Base-by-base conservation (phyloP, 176 grass and related monocot genomes). In the Elaeis guineensis region DNA sequence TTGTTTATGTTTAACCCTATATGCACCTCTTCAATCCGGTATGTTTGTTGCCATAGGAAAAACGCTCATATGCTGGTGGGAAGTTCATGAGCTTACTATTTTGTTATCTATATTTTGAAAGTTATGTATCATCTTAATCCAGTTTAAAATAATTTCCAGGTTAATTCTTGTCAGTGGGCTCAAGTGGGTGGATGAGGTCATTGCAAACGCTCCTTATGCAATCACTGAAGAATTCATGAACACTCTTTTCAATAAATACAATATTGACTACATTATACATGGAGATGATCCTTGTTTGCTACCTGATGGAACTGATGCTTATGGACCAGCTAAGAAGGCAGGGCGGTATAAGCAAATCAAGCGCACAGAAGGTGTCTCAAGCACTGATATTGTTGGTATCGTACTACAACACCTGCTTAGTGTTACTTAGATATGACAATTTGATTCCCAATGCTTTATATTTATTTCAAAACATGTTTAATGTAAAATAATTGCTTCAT, bases 201-300 rank as follows among this genome's bases (percentile, higher is more conserved):
- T 55, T 55, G 18, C 52, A 19, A 20, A 55, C 21, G 52, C 52
- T 55, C 52, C 52, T 21, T 55, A 55, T 21, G 52, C 52, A 19
- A 55, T 55, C 52, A 55, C 18, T 7, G 52, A 55, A 55, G 52
- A 55, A 19, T 55, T 55, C 52, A 55, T 55, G 52, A 55, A 55
- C 18, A 55, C 17, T 8, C 52, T 55, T 5, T 55, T 55, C 17
- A 55, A 17, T 5, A 20, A 21, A 20, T 55, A 55, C 20, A 55
- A 55, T 9, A 55, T 55, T 19, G 52, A 55, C 20, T 55, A 55
- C 52, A 55, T 55, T 19, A 55, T 55, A 17, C 52, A 55, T 55
- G 52, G 52, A 8, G 52, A 55, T 55, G 52, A 55, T 55, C 52
- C 52, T 55, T 55, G 18, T 9, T 7, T 21, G 5, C 52, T 55